phyloP scores from a whole-genome alignment of 148 eudicot species.

The Rhododendron ovatum region DNA sequence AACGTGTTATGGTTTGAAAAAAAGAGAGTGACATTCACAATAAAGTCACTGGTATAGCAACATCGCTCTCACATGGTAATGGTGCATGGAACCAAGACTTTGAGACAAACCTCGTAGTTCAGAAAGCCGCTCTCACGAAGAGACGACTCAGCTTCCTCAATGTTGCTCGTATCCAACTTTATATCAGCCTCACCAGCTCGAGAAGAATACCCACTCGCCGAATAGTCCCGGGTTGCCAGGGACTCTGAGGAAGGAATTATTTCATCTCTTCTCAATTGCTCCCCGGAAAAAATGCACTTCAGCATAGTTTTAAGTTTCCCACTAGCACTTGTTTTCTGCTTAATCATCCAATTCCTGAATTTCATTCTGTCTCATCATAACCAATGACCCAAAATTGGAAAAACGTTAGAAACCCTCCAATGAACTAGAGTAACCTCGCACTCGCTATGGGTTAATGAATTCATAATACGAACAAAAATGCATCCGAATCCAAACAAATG shows the following conservation, averaged over 20 bases:
- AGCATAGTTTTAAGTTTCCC: slow-evolving; percentile 50
- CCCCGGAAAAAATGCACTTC: slow-evolving; percentile 75
- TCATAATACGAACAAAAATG: not conserved
- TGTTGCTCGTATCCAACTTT: slow-evolving; percentile 46
- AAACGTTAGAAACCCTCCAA: not conserved
- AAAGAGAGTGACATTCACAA: not conserved
- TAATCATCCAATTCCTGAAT: slow-evolving; percentile 33
- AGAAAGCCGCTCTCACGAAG: slow-evolving; percentile 81
- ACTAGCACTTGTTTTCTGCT: slow-evolving; percentile 18
- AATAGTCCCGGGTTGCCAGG: slow-evolving; percentile 66
- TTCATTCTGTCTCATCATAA: slow-evolving; percentile 47
- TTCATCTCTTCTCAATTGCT: slow-evolving; percentile 45
- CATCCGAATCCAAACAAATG: not conserved
- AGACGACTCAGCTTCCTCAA: slow-evolving; percentile 88
- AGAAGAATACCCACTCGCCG: slow-evolving; percentile 58
- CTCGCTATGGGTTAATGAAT: not conserved
- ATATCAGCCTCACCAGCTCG: slow-evolving; percentile 39
- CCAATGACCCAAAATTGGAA: slow-evolving; percentile 6
- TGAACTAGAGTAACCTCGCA: not conserved
- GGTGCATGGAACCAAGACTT: not conserved
- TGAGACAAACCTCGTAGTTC: slow-evolving; percentile 70
- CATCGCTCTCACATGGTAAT: not conserved
- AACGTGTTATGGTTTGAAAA: not conserved
- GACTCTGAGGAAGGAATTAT: slow-evolving; percentile 61
- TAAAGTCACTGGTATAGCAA: not conserved